phyloP scores from a whole-genome alignment of 2,329 filamentous ascomycete species.

The Exophiala dermatitidis region DNA sequence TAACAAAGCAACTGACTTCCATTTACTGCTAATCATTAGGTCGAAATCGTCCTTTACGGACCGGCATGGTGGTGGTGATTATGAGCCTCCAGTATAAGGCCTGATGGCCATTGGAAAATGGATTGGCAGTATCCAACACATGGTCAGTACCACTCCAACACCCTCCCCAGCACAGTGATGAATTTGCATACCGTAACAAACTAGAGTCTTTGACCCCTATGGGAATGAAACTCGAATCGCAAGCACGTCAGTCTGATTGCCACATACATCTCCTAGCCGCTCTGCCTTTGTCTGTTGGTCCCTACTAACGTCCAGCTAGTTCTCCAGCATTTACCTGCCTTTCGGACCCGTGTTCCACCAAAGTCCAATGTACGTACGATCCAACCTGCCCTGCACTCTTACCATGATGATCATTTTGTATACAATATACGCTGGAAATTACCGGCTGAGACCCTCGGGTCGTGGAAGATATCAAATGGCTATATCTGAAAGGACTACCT shows the following conservation, averaged over 20 bases:
- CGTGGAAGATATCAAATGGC: slow-evolving; percentile 78
- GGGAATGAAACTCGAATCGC: slow-evolving; percentile 70
- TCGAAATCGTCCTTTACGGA: too few species aligned
- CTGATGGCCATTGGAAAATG: background rate
- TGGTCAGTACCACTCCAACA: background rate
- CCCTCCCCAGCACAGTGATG: slow-evolving; percentile 14
- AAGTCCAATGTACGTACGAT: slow-evolving; percentile 1
- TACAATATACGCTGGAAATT: slow-evolving; percentile 80
- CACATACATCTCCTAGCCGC: background rate
- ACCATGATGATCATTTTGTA: slow-evolving; percentile 55
- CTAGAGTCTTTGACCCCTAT: slow-evolving; percentile 94
- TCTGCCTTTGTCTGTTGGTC: background rate
- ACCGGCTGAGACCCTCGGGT: slow-evolving; percentile 71
- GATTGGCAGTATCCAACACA: background rate
- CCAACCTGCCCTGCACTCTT: slow-evolving; percentile 28
- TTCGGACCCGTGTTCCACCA: background rate
- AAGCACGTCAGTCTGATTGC: slow-evolving; percentile 87
- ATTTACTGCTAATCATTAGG: too few species aligned
- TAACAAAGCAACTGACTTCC: too few species aligned
- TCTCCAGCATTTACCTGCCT: too few species aligned
- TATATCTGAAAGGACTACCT: slow-evolving; percentile 59
- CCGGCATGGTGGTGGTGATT: too few species aligned
- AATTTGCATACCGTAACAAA: slow-evolving; percentile 43
- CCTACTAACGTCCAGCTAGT: too few species aligned
- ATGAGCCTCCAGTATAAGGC: too few species aligned